Evolutionary conservation across 352 stramenopile genomes (phyloP).

Genomic region (Globisporangium cystogenes): DNA sequence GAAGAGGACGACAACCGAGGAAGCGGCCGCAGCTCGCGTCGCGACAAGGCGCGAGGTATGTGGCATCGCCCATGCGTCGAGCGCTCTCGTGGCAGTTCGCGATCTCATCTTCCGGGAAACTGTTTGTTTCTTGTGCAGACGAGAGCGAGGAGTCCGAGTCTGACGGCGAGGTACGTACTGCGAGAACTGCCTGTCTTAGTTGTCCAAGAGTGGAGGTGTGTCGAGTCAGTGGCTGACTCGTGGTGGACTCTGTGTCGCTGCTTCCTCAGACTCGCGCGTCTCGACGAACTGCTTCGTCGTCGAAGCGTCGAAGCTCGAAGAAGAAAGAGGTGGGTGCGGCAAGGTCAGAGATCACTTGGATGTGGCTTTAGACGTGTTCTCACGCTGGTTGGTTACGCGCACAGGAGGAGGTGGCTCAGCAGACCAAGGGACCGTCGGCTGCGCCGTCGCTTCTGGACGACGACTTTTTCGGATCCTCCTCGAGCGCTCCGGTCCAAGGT

Average conservation of each 20-base stretch:
- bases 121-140: conserved; percentile 19
- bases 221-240: not conserved
- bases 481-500: conserved; percentile 30
- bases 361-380: not conserved
- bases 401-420: conserved; percentile 27
- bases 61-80: not conserved
- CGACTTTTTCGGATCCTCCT: conserved; percentile 60
- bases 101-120: not conserved
- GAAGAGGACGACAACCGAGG: conserved; percentile 49
- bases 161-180: conserved; percentile 43
- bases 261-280: conserved; percentile 21
- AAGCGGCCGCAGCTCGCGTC: conserved; percentile 25
- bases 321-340: conserved; percentile 57
- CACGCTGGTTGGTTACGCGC: conserved; percentile 3
- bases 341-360: not conserved
- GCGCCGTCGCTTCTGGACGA: conserved; percentile 68
- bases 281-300: conserved; percentile 49
- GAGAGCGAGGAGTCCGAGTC: conserved; percentile 66
- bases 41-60: conserved; percentile 34
- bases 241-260: not conserved
- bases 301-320: conserved; percentile 56
- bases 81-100: not conserved
- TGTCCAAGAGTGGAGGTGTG: not conserved
- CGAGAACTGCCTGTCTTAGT: not conserved
- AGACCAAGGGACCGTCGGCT: conserved; percentile 50